phyloP scores from a whole-genome alignment of 768 basidiomycete genomes.

The Pleurotus cornucopiae region DNA sequence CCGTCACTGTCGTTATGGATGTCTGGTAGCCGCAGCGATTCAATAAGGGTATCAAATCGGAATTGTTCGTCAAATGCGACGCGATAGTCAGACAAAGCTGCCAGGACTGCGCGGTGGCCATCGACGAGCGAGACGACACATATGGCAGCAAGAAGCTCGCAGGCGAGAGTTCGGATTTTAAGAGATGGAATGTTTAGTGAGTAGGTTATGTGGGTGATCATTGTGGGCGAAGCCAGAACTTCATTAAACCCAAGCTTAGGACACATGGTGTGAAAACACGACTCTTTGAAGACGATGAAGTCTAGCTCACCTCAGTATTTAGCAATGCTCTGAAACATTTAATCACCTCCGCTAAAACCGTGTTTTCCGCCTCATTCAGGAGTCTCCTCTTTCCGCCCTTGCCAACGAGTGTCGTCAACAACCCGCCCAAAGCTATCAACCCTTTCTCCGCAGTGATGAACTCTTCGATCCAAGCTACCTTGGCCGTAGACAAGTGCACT shows the following conservation, averaged over 20 bases:
- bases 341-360: slow-evolving; percentile 66
- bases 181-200: slow-evolving; percentile 61
- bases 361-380: slow-evolving; percentile 63
- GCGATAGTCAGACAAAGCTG: slow-evolving; percentile 78
- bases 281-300: background rate
- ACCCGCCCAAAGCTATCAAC: slow-evolving; percentile 51
- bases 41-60: slow-evolving; percentile 76
- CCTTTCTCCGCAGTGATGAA: slow-evolving; percentile 70
- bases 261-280: slow-evolving; percentile 9
- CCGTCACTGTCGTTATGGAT: slow-evolving; percentile 28
- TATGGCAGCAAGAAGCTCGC: slow-evolving; percentile 81
- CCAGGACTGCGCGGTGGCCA: slow-evolving; percentile 71
- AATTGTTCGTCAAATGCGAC: slow-evolving; percentile 67
- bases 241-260: slow-evolving; percentile 66
- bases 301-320: slow-evolving; percentile 71
- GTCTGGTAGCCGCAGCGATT: slow-evolving; percentile 54
- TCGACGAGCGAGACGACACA: slow-evolving; percentile 68
- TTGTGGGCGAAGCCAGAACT: slow-evolving; percentile 56
- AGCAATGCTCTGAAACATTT: slow-evolving; percentile 79
- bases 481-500: slow-evolving; percentile 82
- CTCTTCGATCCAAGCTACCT: slow-evolving; percentile 70
- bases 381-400: slow-evolving; percentile 61
- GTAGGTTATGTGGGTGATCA: slow-evolving; percentile 72
- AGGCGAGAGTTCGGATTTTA: slow-evolving; percentile 64
- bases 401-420: slow-evolving; percentile 59